These are phyloP conservation scores for Sporothrix euskadiensis DNA, from an alignment of 2,329 filamentous ascomycete species.

Conservation along the genomic window DNA sequence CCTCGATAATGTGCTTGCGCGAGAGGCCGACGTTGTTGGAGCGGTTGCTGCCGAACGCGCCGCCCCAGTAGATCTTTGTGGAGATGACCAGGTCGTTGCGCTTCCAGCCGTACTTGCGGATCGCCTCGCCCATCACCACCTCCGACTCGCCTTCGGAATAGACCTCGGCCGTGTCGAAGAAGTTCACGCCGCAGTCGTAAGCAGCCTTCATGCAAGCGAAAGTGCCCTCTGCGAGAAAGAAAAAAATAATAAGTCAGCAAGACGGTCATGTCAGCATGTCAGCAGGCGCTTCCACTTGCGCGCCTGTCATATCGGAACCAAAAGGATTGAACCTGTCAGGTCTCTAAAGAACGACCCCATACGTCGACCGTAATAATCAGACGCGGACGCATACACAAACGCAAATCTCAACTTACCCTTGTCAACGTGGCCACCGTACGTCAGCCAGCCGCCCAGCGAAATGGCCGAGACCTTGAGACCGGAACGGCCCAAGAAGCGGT, in stretches of 20 bases:
- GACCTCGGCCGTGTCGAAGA: conserved; percentile 61
- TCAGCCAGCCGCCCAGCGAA: conserved; percentile 54
- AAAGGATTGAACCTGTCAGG: neutral
- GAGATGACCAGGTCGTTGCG: conserved; percentile 61
- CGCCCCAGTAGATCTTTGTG: conserved; percentile 66
- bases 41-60: conserved; percentile 58
- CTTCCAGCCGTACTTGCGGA: conserved; percentile 62
- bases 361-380: neutral
- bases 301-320: neutral
- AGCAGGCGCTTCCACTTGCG: neutral
- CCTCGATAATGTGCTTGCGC: conserved; percentile 57
- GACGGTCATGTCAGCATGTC: neutral
- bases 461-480: conserved; percentile 33
- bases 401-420: conserved; percentile 33
- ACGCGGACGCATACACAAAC: too few relatives aligned
- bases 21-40: conserved; percentile 54
- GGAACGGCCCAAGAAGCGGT: conserved; percentile 28
- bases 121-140: conserved; percentile 63
- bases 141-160: conserved; percentile 64
- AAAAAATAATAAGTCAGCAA: neutral
- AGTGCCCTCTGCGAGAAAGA: conserved; percentile 49
- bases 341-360: neutral
- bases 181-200: conserved; percentile 62
- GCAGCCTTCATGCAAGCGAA: conserved; percentile 64
- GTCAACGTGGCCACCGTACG: conserved; percentile 46